Evolutionary conservation across 1,139 yeast species (phyloP), one percentile per base, ranked within the genome.

Genomic region (Debaryomycetaceae sp.): DNA sequence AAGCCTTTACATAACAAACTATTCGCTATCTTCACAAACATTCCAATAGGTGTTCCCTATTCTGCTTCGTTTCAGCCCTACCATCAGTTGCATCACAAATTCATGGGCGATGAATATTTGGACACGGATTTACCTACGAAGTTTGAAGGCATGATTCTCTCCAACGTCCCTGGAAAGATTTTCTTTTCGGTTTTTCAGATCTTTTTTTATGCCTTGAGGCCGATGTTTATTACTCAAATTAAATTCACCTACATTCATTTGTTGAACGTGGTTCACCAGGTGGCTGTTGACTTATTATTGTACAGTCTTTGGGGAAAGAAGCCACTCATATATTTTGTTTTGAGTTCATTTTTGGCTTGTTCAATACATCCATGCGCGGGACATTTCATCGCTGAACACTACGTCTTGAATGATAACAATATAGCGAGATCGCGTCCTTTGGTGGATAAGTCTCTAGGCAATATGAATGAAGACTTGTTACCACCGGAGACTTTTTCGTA

Each of bases 301-400:
- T 78, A 87, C 27, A 68, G 62, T 24, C 55, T 52, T 46, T 82
- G 86, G 79, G 95, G 96, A 0, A 65, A 75, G 72, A 78, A 80
- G 49, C 66, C 95, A 0, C 65, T 87, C 42, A 63, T 69, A 40
- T 90, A 90, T 62, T 78, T 90, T 53, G 61, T 89, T 38, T 70
- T 85, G 65, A 84, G 93, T 42, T 84, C 95, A 0, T 87, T 90
- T 60, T 69, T 90, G 45, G 96, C 97, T 0, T 97, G 97, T 1
- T 87, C 96, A 0, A 73, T 88, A 59, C 97, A 90, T 58, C 97
- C 97, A 31, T 84, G 90, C 54, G 96, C 97, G 2, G 97, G 97
- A 14, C 97, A 90, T 66, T 90, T 90, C 65, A 88, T 90, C 53
- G 95, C 97, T 6, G 97, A 90, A 62, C 97, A 90, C 62, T 90